These are phyloP conservation scores for Saccharomycopsis crataegensis DNA, from an alignment of 1,139 yeast genomes.

Conservation along the genomic window DNA sequence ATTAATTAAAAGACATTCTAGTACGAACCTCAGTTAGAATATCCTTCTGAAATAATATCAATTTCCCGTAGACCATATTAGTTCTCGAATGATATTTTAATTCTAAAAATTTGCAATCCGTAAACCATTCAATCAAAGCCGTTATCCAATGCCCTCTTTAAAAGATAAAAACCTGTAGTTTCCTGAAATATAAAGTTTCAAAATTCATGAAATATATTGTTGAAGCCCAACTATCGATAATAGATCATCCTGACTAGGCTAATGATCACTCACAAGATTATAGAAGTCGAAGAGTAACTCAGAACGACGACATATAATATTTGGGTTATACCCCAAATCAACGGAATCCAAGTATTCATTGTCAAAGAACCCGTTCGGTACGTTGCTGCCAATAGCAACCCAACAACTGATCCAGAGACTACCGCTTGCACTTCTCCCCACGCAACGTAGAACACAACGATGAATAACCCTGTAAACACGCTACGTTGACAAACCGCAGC, in stretches of 20 bases:
- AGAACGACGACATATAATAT: slow-evolving; percentile 15
- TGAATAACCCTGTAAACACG: slow-evolving; percentile 33
- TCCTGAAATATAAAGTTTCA: not conserved
- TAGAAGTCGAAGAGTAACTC: slow-evolving; percentile 17
- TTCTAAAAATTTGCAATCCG: no score
- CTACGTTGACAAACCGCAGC: slow-evolving; percentile 49
- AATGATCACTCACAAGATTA: slow-evolving; percentile 21
- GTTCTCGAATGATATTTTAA: no score
- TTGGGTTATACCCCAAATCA: slow-evolving; percentile 17
- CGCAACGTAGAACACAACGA: slow-evolving; percentile 39
- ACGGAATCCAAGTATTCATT: slow-evolving; percentile 20
- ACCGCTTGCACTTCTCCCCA: slow-evolving; percentile 61
- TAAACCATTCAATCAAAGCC: no score
- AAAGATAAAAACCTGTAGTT: not conserved
- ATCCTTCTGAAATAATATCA: no score
- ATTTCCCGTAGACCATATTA: no score
- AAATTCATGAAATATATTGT: not conserved
- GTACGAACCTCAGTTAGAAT: no score
- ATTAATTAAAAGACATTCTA: no score
- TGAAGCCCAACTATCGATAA: not conserved
- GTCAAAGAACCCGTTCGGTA: slow-evolving; percentile 14
- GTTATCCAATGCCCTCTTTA: no score
- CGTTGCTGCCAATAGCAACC: slow-evolving; percentile 41
- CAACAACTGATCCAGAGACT: slow-evolving; percentile 66
- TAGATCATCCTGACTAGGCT: not conserved